phyloP scores from a whole-genome alignment of 2,329 filamentous ascomycete genomes.

The Pseudogymnoascus sp. region DNA sequence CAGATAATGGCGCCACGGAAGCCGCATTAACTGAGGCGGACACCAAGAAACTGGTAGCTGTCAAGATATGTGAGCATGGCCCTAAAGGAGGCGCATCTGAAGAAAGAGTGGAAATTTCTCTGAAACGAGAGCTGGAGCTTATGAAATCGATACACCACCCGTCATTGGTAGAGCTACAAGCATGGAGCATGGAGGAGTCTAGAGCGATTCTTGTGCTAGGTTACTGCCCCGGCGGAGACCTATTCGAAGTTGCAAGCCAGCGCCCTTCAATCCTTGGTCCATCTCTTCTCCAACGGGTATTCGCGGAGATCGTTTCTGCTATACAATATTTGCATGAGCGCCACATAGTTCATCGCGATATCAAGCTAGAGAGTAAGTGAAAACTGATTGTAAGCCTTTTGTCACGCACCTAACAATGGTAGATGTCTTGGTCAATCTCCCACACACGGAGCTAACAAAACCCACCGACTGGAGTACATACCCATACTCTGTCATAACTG shows the following conservation, averaged over 20 bases:
- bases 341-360: slow-evolving; percentile 90
- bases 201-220: slow-evolving; percentile 80
- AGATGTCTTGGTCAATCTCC: slow-evolving; percentile 90
- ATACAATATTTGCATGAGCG: slow-evolving; percentile 78
- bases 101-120: slow-evolving; percentile 83
- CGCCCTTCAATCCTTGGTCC: slow-evolving; percentile 63
- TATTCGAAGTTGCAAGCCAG: slow-evolving; percentile 84
- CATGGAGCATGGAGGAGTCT: slow-evolving; percentile 78
- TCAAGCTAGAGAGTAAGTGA: slow-evolving; percentile 89
- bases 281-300: slow-evolving; percentile 71
- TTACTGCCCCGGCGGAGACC: slow-evolving; percentile 88
- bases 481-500: slow-evolving; percentile 75
- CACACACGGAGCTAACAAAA: slow-evolving; percentile 59
- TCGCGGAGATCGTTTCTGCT: slow-evolving; percentile 80
- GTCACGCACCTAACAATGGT: slow-evolving; percentile 14
- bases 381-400: not conserved
- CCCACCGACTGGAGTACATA: slow-evolving; percentile 65
- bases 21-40: slow-evolving; percentile 32
- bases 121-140: slow-evolving; percentile 93
- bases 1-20: slow-evolving; percentile 31
- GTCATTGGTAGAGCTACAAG: slow-evolving; percentile 83
- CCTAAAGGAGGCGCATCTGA: slow-evolving; percentile 90
- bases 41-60: slow-evolving; percentile 78
- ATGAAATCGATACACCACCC: slow-evolving; percentile 84
- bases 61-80: slow-evolving; percentile 94